Conservation (phyloP, 225 moss, liverwort and hornwort genomes). For the Anthoceros angustus region DNA sequence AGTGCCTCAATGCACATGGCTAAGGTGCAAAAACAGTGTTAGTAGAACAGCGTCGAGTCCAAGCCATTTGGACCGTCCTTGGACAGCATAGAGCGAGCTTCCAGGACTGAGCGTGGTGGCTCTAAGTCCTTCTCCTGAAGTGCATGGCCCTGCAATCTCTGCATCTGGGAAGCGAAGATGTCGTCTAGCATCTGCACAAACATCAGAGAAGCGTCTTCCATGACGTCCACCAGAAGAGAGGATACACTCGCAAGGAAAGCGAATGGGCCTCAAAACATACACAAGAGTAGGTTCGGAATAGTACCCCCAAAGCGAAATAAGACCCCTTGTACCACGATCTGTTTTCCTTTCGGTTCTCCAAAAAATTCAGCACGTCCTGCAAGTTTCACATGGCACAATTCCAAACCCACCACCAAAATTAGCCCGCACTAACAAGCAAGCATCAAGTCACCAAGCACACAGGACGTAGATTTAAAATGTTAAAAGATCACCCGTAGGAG, state of each 20-base stretch:
- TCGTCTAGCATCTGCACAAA: constrained; percentile 83
- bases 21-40: constrained; percentile 8
- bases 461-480: too few relatives aligned
- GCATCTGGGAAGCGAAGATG: constrained; percentile 97
- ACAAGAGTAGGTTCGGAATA: neutral
- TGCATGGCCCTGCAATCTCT: constrained; percentile 83
- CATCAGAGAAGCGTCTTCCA: neutral
- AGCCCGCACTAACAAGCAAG: too few relatives aligned
- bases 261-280: too few relatives aligned
- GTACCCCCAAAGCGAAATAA: constrained; percentile 82
- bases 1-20: too few relatives aligned
- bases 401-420: neutral
- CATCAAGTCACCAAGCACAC: too few relatives aligned
- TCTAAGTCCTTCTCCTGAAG: constrained; percentile 94
- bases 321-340: constrained; percentile 91
- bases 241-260: too few relatives aligned
- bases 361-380: constrained; percentile 92
- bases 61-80: constrained; percentile 67
- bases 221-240: neutral
- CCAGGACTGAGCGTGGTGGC: constrained; percentile 90
- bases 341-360: constrained; percentile 93
- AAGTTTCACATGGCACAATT: neutral
- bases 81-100: constrained; percentile 93
- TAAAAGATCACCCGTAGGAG: too few relatives aligned
- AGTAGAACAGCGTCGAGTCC: constrained; percentile 84